Base-by-base conservation (phyloP, 352 stramenopile genomes). In the Pythium periplocum region DNA sequence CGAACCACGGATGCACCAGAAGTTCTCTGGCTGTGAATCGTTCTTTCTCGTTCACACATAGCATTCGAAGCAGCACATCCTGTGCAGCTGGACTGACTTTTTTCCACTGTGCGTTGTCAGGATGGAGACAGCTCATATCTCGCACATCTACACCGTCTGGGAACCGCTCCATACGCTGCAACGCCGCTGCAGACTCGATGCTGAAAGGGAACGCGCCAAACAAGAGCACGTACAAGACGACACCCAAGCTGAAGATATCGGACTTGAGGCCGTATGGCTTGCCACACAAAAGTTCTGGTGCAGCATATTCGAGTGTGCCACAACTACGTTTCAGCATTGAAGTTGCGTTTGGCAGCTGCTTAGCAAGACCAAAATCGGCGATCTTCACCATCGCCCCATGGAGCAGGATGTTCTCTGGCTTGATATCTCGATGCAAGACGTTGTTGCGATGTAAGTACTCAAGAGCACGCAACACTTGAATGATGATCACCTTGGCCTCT, bases 391-490 rank as follows among this genome's bases (percentile, higher is more conserved):
- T 56, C 11, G 71, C 64, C 6, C 78, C 80, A 44, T 90, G 79
- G 4, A 93, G 66, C 26, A 93, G 52, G 37, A 93, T 90, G 52
- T 93, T 93, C 52, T 93, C 82, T 0, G 82, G 82, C 43, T 93
- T 93, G 52, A 93, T 75, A 51, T 93, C 82, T 34, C 82, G 81
- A 55, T 87, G 75, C 10, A 92, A 38, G 5, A 93, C 69, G 49
- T 75, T 80, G 57, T 78, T 61, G 6, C 66, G 61, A 39, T 93
- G 82, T 30, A 93, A 52, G 59, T 90, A 82, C 30, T 75, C 71
- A 12, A 93, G 59, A 8, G 65, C 79, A 8, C 75, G 60, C 12
- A 78, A 55, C 30, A 87, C 79, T 43, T 90, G 79, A 2, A 57
- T 59, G 57, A 93, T 78, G 32, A 93, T 83, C 12, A 69, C 39